A percentile compares a stretch with the other conserved stretches of the same genome.
Evolutionary conservation across 2,329 filamentous ascomycete genomes (phyloP).

Genomic region (Penicillium corylophilum): DNA sequence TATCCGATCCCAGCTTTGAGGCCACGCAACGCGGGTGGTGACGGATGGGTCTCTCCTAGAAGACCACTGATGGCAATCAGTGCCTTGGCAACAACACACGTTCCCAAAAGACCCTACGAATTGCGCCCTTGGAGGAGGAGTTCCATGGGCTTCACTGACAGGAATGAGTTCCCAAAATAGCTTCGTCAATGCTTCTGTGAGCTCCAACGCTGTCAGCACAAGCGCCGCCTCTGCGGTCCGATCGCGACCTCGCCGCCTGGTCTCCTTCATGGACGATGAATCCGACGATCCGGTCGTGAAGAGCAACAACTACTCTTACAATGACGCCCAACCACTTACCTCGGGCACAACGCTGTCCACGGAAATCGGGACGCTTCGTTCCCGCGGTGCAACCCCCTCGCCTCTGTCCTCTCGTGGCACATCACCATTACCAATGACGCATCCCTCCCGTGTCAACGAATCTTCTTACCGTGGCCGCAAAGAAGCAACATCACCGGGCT

Average conservation of each 20-base stretch:
- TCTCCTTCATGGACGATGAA: conserved; percentile 43
- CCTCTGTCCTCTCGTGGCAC: conserved; percentile 35
- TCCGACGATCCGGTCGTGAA: conserved; percentile 22
- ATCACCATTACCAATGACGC: conserved; percentile 41
- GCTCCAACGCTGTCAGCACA: conserved; percentile 34
- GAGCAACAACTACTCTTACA: conserved; percentile 24
- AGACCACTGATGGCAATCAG: conserved; percentile 36
- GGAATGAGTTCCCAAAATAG: conserved; percentile 45
- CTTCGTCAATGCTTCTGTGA: conserved; percentile 35
- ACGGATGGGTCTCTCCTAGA: conserved; percentile 38
- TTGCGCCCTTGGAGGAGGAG: conserved; percentile 16
- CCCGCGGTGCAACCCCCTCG: conserved; percentile 44
- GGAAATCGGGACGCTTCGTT: conserved; percentile 29
- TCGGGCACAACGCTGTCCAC: conserved; percentile 25
- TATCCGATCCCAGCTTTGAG: conserved; percentile 8
- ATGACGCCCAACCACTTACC: conserved; percentile 28
- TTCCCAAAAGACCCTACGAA: conserved; percentile 25
- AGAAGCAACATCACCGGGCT: conserved; percentile 24
- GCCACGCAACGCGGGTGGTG: conserved; percentile 28
- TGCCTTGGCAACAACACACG: conserved; percentile 32
- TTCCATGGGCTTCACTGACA: conserved; percentile 22
- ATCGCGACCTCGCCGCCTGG: conserved; percentile 45
- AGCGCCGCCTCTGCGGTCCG: conserved; percentile 42
- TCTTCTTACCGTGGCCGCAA: conserved; percentile 22
- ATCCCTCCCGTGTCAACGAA: conserved; percentile 35